These are phyloP conservation scores for Ziziphus jujuba DNA, from an alignment of 306 rosid genomes.

Conservation along the genomic window DNA sequence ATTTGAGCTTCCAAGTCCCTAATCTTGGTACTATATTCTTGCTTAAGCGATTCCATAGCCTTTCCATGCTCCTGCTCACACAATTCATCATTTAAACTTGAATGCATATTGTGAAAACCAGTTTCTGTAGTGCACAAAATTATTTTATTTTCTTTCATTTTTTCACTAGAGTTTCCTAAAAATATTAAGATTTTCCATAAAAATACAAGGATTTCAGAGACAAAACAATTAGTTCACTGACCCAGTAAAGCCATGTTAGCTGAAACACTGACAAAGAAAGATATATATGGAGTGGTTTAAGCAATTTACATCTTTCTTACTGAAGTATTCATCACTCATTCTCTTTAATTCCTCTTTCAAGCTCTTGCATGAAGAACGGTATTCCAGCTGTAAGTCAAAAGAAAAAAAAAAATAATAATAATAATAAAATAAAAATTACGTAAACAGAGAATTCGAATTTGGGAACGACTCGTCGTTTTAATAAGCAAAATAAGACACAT, in stretches of 20 bases:
- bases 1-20: slow-evolving; percentile 49
- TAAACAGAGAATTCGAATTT: not conserved
- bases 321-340: slow-evolving; percentile 29
- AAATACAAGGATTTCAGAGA: not conserved
- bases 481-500: not conserved
- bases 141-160: too few relatives aligned
- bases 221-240: not conserved
- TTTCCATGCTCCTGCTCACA: slow-evolving; percentile 44
- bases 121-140: not conserved
- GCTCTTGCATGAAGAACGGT: slow-evolving; percentile 44
- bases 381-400: slow-evolving; percentile 47
- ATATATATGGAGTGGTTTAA: slow-evolving; percentile 1
- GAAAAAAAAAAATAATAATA: not conserved
- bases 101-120: not conserved
- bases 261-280: not conserved
- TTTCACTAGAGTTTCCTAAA: not conserved
- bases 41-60: slow-evolving; percentile 47
- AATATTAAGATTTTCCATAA: not conserved
- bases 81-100: slow-evolving; percentile 14
- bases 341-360: slow-evolving; percentile 58
- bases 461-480: too few relatives aligned
- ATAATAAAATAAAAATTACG: not conserved
- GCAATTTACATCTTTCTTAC: slow-evolving; percentile 47
- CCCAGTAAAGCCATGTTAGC: not conserved
- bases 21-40: slow-evolving; percentile 47